phyloP scores from a whole-genome alignment of 345 rosid species.

The Citrus mangshanensis region DNA sequence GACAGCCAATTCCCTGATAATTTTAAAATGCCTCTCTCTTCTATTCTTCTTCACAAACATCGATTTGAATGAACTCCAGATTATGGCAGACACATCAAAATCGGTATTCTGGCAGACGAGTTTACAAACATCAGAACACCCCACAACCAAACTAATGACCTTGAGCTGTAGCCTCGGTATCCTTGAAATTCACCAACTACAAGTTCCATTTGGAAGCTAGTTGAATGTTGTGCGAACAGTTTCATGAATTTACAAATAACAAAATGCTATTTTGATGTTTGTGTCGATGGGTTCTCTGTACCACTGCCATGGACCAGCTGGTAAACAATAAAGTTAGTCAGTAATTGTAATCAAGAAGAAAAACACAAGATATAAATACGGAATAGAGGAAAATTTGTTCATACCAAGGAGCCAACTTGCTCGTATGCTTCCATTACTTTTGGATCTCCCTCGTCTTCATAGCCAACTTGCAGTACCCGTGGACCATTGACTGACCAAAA shows the following conservation, averaged over 20 bases:
- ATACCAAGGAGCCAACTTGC: constrained; percentile 78
- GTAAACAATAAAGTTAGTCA: background rate
- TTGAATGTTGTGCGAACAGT: background rate
- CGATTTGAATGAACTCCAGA: background rate
- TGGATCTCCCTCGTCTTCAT: constrained; percentile 80
- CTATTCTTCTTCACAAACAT: too few species aligned
- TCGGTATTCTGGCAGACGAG: background rate
- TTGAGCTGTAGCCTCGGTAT: background rate
- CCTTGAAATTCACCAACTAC: background rate
- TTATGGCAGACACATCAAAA: background rate
- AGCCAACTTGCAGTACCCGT: constrained; percentile 74
- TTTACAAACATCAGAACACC: background rate
- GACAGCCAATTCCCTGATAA: too few species aligned
- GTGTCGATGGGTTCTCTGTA: constrained; percentile 35
- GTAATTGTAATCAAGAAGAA: background rate
- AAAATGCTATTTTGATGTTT: constrained; percentile 30
- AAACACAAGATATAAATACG: background rate
- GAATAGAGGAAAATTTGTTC: background rate
- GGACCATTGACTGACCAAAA: constrained; percentile 93
- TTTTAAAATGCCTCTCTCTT: too few species aligned
- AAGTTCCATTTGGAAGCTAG: background rate
- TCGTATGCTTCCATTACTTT: constrained; percentile 94
- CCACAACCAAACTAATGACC: background rate
- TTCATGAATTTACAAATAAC: constrained; percentile 1
- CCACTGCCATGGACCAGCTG: constrained; percentile 59